Evolutionary conservation across 805 yeast genomes (phyloP).

Genomic region (Jamesozyma lodderae): DNA sequence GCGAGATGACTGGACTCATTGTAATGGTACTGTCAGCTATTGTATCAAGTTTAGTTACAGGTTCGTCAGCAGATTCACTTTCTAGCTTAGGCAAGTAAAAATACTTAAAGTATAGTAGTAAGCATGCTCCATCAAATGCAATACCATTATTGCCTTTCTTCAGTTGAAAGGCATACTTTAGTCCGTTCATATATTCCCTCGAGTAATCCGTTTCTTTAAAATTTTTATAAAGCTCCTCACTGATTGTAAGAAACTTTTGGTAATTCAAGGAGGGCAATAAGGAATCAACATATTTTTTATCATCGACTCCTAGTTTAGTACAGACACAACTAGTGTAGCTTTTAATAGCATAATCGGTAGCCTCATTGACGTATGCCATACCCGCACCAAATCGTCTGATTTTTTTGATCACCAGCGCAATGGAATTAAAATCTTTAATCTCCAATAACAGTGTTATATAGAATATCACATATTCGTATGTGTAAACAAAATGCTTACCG

Average conservation of each 20-base stretch:
- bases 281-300: constrained; percentile 22
- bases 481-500: constrained; percentile 83
- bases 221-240: constrained; percentile 14
- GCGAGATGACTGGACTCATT: background rate
- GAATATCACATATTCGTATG: constrained; percentile 57
- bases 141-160: constrained; percentile 28
- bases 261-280: constrained; percentile 21
- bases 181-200: constrained; percentile 15
- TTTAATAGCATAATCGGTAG: constrained; percentile 21
- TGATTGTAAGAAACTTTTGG: constrained; percentile 17
- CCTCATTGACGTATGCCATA: constrained; percentile 41
- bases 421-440: constrained; percentile 47
- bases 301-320: constrained; percentile 15
- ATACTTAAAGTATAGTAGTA: constrained; percentile 24
- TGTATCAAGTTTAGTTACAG: background rate
- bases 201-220: constrained; percentile 14
- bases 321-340: constrained; percentile 18
- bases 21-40: background rate
- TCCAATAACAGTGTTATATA: constrained; percentile 47
- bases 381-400: constrained; percentile 71
- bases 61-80: background rate
- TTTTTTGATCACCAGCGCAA: constrained; percentile 57
- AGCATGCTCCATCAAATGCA: constrained; percentile 25
- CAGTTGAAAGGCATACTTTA: constrained; percentile 23
- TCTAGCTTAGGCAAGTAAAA: constrained; percentile 20